Conservation (phyloP, 1,284 basidiomycete genomes). For the Porodaedalea pini region DNA sequence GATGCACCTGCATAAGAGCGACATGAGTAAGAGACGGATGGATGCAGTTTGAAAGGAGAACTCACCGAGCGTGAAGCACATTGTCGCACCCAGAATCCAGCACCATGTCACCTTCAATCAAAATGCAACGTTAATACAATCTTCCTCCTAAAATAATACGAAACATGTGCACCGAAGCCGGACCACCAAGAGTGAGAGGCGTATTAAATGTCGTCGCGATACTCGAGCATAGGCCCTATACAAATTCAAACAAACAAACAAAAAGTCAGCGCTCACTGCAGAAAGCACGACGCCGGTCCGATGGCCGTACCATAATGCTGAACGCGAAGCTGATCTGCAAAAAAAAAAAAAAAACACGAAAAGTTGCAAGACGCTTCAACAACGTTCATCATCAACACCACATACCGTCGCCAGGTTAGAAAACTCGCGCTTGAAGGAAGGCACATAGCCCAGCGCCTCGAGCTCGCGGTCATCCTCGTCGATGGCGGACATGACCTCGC, state of each 20-base stretch:
- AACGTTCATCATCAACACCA: neutral
- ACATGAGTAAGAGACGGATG: neutral
- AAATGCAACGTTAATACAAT: too few relatives aligned
- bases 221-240: constrained; percentile 75
- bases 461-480: constrained; percentile 63
- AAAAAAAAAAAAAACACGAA: too few relatives aligned
- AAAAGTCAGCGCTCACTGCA: neutral
- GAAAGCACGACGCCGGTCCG: neutral
- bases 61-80: constrained; percentile 69
- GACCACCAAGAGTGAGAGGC: constrained; percentile 71
- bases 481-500: neutral
- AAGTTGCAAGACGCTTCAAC: too few relatives aligned
- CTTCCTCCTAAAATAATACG: neutral
- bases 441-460: constrained; percentile 67
- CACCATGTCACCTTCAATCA: constrained; percentile 66
- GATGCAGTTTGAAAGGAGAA: constrained; percentile 8
- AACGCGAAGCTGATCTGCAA: constrained; percentile 71
- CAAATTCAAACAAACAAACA: neutral
- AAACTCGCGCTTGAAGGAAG: constrained; percentile 80
- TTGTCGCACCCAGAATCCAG: constrained; percentile 73
- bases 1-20: constrained; percentile 44
- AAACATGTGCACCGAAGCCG: constrained; percentile 68
- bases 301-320: constrained; percentile 61
- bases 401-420: constrained; percentile 72
- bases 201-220: constrained; percentile 82